phyloP scores from a whole-genome alignment of 352 stramenopile genomes.

The Hyaloperonospora brassicae region DNA sequence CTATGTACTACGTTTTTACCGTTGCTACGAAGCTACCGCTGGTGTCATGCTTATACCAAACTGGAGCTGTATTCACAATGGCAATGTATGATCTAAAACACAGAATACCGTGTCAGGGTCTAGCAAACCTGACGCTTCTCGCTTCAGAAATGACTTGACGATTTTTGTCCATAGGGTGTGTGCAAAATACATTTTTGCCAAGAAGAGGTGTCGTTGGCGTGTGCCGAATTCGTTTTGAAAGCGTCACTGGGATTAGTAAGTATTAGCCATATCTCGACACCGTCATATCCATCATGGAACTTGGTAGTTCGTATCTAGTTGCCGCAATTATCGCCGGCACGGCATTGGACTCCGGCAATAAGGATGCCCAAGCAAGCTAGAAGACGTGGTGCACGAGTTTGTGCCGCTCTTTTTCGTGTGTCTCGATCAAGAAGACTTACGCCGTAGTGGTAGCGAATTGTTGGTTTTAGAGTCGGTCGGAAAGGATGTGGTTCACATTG shows the following conservation, averaged over 20 bases:
- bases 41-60: constrained; percentile 57
- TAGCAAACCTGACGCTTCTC: neutral
- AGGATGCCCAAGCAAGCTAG: constrained; percentile 20
- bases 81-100: constrained; percentile 21
- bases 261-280: constrained; percentile 27
- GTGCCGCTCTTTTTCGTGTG: constrained; percentile 46
- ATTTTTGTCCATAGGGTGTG: constrained; percentile 42
- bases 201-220: constrained; percentile 64
- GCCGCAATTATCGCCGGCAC: constrained; percentile 48
- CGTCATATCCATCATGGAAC: constrained; percentile 40
- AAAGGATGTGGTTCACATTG: constrained; percentile 7
- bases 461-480: constrained; percentile 7
- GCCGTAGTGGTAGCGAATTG: neutral
- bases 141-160: constrained; percentile 24
- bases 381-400: constrained; percentile 29
- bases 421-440: constrained; percentile 35
- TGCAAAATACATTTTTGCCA: constrained; percentile 62
- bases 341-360: constrained; percentile 53
- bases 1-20: constrained; percentile 31
- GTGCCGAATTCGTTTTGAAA: constrained; percentile 48
- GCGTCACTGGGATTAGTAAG: constrained; percentile 36
- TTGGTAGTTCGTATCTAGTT: constrained; percentile 58
- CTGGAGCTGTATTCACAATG: constrained; percentile 35
- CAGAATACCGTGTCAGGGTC: neutral
- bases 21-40: constrained; percentile 29